Evolutionary conservation across 306 rosid genomes (phyloP).

Genomic region (Citrullus colocynthis): DNA sequence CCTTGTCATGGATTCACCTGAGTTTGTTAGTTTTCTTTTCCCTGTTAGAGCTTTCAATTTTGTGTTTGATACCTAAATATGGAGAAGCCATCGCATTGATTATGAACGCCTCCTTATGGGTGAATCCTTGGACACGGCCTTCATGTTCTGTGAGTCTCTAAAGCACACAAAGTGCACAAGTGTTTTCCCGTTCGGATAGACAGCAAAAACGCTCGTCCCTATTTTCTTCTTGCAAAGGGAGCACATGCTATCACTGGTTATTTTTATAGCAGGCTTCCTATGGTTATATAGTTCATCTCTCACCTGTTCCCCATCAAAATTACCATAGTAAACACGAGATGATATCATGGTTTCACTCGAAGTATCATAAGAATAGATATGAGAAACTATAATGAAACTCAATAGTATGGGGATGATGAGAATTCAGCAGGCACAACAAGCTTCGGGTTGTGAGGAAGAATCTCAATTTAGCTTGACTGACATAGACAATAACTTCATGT

Average conservation of each 20-base stretch:
- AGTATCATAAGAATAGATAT: background rate
- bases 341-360: background rate
- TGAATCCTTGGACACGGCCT: constrained; percentile 59
- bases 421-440: background rate
- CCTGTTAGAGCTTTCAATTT: background rate
- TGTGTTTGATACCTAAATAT: background rate
- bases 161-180: constrained; percentile 91
- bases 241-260: constrained; percentile 81
- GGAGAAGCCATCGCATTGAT: background rate
- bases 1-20: background rate
- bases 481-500: background rate
- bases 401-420: background rate
- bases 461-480: background rate
- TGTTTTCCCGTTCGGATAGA: constrained; percentile 86
- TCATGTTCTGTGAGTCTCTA: constrained; percentile 86
- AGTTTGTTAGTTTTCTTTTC: background rate
- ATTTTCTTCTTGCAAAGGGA: constrained; percentile 93
- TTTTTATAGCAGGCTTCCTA: constrained; percentile 62
- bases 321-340: background rate
- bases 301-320: constrained; percentile 34
- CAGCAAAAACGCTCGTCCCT: constrained; percentile 89
- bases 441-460: background rate
- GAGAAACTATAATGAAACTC: background rate
- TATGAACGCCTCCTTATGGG: constrained; percentile 42
- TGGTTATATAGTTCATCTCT: constrained; percentile 71